Base-by-base conservation (phyloP, 2,329 filamentous ascomycete genomes). In the Alternaria panax region DNA sequence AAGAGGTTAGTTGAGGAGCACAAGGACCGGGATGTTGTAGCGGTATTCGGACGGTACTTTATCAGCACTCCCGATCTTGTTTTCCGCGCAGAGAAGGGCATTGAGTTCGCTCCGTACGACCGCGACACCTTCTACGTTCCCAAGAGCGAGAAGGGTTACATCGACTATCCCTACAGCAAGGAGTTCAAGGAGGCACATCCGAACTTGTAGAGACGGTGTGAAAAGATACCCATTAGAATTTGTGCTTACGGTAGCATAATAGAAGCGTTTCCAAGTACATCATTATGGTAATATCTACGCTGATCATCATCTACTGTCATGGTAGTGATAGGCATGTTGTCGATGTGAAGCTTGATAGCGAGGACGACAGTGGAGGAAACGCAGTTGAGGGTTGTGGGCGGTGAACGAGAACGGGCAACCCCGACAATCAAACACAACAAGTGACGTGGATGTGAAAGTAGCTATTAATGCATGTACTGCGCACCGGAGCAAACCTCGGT, bases 21-120 rank as follows among this genome's bases (percentile, higher is more conserved):
- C 57, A 74, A 70, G 22, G 77, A 80, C 11, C 76, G 78, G 34
- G 79, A 83, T 47, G 64, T 84, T n/a, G 72, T 72, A 20, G 75
- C 83, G 16, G 81, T 80, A 1, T 84, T 84, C 66, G 83, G 83
- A 7, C 67, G 83, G 24, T 80, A 79, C 54, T 85, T 83, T 60
- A 83, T 84, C 61, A 77, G 78, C 40, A 85, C 78, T 7, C 83
- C 83, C 2, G 83, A 85, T 66, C 68, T 85, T 18, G 78, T 80
- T 5, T 84, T 78, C 63, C 73, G 82, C 32, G 47, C 85, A 28
- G 60, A 78, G 64, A 70, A 82, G 54, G 79, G 79, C 1, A 74
- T 85, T 12, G 72, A 76, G 22, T 70, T 85, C 36, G 77, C 69
- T n/a, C 68, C 73, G 42, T 85, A 84, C 63, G 71, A 85, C 65